Base-by-base conservation (phyloP, 768 basidiomycete genomes). In the Amanita inopinata region DNA sequence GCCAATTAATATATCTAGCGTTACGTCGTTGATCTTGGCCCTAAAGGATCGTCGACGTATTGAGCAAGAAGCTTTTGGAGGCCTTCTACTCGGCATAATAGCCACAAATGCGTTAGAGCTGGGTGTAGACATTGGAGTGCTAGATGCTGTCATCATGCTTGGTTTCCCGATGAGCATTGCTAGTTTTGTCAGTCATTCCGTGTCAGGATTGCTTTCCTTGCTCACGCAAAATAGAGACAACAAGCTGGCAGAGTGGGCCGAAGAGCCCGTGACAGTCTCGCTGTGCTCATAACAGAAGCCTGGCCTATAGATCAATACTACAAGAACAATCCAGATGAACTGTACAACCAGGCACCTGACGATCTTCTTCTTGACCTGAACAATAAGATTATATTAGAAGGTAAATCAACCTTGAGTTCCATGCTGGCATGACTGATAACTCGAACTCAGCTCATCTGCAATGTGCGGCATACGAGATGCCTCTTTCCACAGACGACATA, bases 61-160 rank as follows among this genome's bases (percentile, higher is more conserved):
- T 38, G 90, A 94, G 58, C 67, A 74, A 33, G 84, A 92, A 53
- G 90, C 91, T 3, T 94, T 94, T 54, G 77, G 80, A 1, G 88
- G 89, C 2, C 70, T 76, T 48, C 66, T 93, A 7, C 73, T 94
- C 0, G 90, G 91, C 9, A 83, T 93, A 33, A 71, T 94, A 24
- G 85, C 89, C 0, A 94, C 90, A 0, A 93, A 90, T 52, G 90
- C 90, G 0, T 70, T 93, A 9, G 91, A 94, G 58, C 74, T 93
- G 5, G 89, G 89, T 10, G 82, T 91, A n/a, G 88, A 92, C 52
- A 91, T 92, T 25, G 89, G 87, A 11, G 75, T 72, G n/a, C 59
- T 92, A 39, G 91, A 93, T 54, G 86, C 83, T 5, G 90, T 93
- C 31, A 76, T 94, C 43, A 86, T 90, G 74, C 73, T 91, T 20